phyloP scores from a whole-genome alignment of 2,329 filamentous ascomycete genomes.

The Lecanoromycetidae sp. region DNA sequence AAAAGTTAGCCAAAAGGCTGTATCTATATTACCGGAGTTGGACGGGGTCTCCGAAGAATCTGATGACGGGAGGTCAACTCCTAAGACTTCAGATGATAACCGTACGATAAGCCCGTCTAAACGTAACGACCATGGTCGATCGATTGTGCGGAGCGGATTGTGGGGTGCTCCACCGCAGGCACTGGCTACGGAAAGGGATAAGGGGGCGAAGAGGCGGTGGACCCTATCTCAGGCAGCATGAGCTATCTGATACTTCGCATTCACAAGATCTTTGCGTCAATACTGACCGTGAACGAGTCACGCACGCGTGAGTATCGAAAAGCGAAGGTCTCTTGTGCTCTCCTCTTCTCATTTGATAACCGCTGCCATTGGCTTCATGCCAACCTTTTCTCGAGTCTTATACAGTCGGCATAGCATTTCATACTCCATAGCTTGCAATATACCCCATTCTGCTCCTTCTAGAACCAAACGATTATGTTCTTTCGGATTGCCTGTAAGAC shows the following conservation, averaged over 20 bases:
- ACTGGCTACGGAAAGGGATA: conserved; percentile 12
- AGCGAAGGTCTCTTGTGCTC: too few relatives aligned
- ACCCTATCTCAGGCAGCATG: conserved; percentile 8
- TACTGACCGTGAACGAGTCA: too few relatives aligned
- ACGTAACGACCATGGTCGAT: background rate
- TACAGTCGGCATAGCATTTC: background rate
- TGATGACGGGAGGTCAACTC: too few relatives aligned
- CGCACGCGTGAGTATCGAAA: too few relatives aligned
- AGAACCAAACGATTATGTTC: background rate
- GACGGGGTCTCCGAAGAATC: conserved; percentile 1
- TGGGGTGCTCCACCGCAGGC: conserved; percentile 14
- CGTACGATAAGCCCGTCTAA: too few relatives aligned
- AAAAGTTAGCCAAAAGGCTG: background rate
- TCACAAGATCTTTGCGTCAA: too few relatives aligned
- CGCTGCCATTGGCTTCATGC: too few relatives aligned
- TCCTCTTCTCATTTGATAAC: too few relatives aligned
- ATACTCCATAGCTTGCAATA: background rate
- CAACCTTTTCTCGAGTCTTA: too few relatives aligned
- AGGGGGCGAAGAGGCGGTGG: conserved; percentile 15
- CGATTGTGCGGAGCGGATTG: conserved; percentile 8
- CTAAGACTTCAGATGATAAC: too few relatives aligned
- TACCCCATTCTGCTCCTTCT: background rate
- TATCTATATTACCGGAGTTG: background rate
- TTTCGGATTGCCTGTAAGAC: too few relatives aligned
- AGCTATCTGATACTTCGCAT: too few relatives aligned